Evolutionary conservation across 768 basidiomycete genomes (phyloP).

Genomic region (Paxillus involutus): DNA sequence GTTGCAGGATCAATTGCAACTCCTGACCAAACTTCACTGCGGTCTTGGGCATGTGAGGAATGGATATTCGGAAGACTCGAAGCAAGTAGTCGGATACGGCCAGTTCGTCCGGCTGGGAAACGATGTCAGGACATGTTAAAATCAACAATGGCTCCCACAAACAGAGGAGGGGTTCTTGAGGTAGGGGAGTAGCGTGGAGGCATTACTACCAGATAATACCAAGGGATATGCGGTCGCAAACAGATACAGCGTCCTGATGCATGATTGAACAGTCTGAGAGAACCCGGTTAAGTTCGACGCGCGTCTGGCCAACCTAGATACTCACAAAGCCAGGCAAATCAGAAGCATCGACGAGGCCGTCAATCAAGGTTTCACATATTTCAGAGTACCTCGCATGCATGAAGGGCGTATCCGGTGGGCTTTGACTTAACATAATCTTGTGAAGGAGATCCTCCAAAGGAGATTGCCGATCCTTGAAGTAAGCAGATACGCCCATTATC

Average conservation of each 20-base stretch:
- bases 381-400: constrained; percentile 73
- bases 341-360: constrained; percentile 85
- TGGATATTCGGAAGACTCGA: constrained; percentile 81
- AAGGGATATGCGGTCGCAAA: constrained; percentile 82
- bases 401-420: constrained; percentile 47
- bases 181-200: constrained; percentile 86
- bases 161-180: constrained; percentile 82
- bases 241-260: constrained; percentile 81
- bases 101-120: constrained; percentile 73
- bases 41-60: constrained; percentile 89
- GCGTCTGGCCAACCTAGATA: constrained; percentile 6
- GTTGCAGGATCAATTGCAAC: constrained; percentile 76
- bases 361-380: constrained; percentile 84
- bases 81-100: constrained; percentile 83
- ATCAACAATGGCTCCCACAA: constrained; percentile 22
- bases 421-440: constrained; percentile 76
- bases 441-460: constrained; percentile 84
- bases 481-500: constrained; percentile 82
- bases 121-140: constrained; percentile 1
- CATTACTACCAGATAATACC: constrained; percentile 80
- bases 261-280: constrained; percentile 74
- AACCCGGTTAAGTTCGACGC: neutral
- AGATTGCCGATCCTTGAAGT: constrained; percentile 81
- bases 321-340: constrained; percentile 76
- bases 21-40: constrained; percentile 87